phyloP scores from a whole-genome alignment of 805 yeast genomes.

The Yueomyces sinensis region DNA sequence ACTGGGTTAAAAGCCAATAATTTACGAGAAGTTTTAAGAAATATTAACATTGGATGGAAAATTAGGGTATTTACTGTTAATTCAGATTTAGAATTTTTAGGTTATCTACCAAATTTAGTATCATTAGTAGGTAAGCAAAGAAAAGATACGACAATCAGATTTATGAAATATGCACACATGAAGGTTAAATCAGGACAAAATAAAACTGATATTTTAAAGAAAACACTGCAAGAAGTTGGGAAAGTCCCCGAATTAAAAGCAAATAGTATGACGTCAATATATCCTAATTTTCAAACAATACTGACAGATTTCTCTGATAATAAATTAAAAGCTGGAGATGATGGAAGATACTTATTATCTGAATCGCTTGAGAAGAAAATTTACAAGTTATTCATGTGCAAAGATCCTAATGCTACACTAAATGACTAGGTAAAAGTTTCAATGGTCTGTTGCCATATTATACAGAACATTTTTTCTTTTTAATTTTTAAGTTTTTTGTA shows the following conservation, averaged over 20 bases:
- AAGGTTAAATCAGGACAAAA: constrained; percentile 45
- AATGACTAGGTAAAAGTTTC: no score
- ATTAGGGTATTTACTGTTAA: constrained; percentile 32
- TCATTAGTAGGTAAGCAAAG: constrained; percentile 39
- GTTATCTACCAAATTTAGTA: constrained; percentile 48
- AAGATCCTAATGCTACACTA: constrained; percentile 34
- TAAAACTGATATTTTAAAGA: constrained; percentile 31
- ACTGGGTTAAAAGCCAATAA: constrained; percentile 16
- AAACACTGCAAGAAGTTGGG: constrained; percentile 43
- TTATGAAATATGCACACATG: constrained; percentile 40
- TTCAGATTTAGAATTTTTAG: constrained; percentile 29
- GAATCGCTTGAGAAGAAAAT: constrained; percentile 38
- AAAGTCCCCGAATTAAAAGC: constrained; percentile 42
- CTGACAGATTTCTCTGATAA: constrained; percentile 19
- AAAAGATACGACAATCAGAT: constrained; percentile 44
- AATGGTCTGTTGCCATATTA: no score
- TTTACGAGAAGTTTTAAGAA: constrained; percentile 29
- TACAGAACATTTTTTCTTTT: no score
- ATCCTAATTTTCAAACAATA: constrained; percentile 27
- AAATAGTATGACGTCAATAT: constrained; percentile 29
- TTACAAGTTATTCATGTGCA: constrained; percentile 33
- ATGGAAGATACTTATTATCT: constrained; percentile 35
- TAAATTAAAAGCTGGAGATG: constrained; percentile 27
- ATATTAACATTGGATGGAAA: constrained; percentile 33
- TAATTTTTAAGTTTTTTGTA: no score